These are phyloP conservation scores for Jamesozyma gamospora DNA, from an alignment of 805 yeast species.

Conservation along the genomic window DNA sequence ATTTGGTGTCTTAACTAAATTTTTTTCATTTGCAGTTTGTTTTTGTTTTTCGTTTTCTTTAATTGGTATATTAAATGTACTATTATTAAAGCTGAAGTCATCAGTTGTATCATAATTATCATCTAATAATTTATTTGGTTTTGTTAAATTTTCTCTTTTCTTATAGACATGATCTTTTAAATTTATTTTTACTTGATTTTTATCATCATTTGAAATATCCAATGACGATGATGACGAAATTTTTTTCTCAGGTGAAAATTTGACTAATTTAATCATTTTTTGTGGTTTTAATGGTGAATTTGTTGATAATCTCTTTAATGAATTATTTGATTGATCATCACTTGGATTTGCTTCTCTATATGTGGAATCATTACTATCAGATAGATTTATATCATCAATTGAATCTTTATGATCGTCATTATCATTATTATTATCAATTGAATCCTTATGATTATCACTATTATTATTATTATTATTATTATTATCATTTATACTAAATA, in stretches of 20 bases:
- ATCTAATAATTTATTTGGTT: slow-evolving; percentile 23
- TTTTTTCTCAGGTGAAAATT: slow-evolving; percentile 4
- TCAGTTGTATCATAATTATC: slow-evolving; percentile 28
- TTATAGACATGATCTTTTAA: slow-evolving; percentile 17
- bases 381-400: no score
- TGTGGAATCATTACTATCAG: no score
- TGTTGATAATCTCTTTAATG: not conserved
- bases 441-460: no score
- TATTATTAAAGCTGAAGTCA: slow-evolving; percentile 24
- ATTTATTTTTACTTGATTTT: slow-evolving; percentile 14
- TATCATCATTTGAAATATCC: no score
- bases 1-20: not conserved
- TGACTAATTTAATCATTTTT: not conserved
- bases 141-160: slow-evolving; percentile 10
- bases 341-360: no score
- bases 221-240: slow-evolving; percentile 1
- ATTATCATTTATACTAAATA: no score
- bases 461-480: no score
- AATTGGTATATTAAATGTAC: slow-evolving; percentile 20
- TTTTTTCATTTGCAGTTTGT: not conserved
- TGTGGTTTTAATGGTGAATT: not conserved
- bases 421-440: no score
- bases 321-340: not conserved
- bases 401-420: no score
- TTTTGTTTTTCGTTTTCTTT: not conserved